These are phyloP conservation scores for Dioscorea zingiberensis DNA, from an alignment of 106 monocot genomes.

Conservation along the genomic window DNA sequence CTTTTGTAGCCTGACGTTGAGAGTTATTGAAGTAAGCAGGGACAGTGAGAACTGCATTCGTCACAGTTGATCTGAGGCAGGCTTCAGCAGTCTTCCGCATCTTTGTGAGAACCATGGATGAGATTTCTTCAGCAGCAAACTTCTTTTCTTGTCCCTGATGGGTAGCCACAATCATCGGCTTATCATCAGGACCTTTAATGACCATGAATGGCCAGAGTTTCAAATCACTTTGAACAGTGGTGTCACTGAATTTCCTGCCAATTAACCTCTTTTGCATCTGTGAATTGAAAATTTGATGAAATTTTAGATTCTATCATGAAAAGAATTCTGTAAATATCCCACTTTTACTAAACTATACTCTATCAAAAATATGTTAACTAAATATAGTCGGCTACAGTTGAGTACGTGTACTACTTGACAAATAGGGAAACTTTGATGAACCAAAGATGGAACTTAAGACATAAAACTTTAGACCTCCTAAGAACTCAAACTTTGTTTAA, in stretches of 20 bases:
- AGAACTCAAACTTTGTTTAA: no score
- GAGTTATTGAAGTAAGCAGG: constrained; percentile 38
- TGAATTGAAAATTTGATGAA: no score
- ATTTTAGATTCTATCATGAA: no score
- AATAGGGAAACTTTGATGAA: no score
- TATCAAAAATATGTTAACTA: no score
- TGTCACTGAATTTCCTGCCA: constrained; percentile 28
- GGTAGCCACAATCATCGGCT: constrained; percentile 48
- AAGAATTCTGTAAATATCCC: no score
- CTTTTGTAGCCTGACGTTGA: constrained; percentile 32
- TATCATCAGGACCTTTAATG: constrained; percentile 30
- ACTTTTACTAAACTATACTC: no score
- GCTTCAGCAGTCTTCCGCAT: constrained; percentile 54
- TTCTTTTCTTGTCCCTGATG: constrained; percentile 47
- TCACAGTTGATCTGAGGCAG: constrained; percentile 24
- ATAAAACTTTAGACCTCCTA: no score
- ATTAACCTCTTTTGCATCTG: constrained; percentile 49
- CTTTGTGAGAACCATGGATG: constrained; percentile 54
- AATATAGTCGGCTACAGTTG: no score
- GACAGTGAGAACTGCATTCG: constrained; percentile 28
- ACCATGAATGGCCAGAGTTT: constrained; percentile 52
- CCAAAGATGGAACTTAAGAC: no score
- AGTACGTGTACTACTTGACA: no score
- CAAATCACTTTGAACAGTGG: constrained; percentile 26
- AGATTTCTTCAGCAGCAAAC: constrained; percentile 51